These are phyloP conservation scores for Macrocybe gigantea DNA, from an alignment of 768 basidiomycete species.

Conservation along the genomic window DNA sequence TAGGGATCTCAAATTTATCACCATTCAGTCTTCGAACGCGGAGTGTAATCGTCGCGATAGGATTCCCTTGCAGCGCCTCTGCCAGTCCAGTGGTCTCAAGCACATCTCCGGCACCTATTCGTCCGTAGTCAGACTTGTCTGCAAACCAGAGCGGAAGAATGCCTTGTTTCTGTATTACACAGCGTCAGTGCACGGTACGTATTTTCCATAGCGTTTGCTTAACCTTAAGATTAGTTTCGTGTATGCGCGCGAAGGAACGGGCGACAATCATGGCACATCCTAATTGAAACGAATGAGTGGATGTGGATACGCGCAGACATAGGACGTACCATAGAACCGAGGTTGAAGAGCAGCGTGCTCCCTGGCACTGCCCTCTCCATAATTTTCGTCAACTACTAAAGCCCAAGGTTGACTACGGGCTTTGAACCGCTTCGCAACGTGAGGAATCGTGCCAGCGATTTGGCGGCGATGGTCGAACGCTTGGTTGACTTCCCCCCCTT, in stretches of 20 bases:
- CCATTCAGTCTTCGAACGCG: conserved; percentile 66
- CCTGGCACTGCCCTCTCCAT: conserved; percentile 95
- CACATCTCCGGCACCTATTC: conserved; percentile 76
- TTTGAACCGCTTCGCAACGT: conserved; percentile 86
- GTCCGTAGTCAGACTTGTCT: conserved; percentile 79
- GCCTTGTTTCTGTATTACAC: conserved; percentile 80
- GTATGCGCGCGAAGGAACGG: conserved; percentile 94
- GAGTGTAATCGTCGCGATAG: conserved; percentile 44
- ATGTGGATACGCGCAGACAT: not conserved
- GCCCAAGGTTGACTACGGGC: conserved; percentile 85
- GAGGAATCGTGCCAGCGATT: conserved; percentile 78
- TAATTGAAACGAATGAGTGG: conserved; percentile 16
- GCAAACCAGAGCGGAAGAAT: conserved; percentile 93
- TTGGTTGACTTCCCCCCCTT: conserved; percentile 88
- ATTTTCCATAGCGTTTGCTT: not conserved
- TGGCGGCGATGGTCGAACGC: conserved; percentile 73
- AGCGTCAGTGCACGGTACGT: conserved; percentile 5
- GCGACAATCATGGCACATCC: conserved; percentile 87
- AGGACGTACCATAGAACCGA: conserved; percentile 74
- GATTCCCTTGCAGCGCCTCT: conserved; percentile 48
- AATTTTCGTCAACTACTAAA: conserved; percentile 92
- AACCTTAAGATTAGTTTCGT: conserved; percentile 95
- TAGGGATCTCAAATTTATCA: conserved; percentile 57
- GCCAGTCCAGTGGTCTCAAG: conserved; percentile 82
- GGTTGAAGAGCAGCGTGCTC: conserved; percentile 98